phyloP scores from a whole-genome alignment of 2,329 filamentous ascomycete genomes.

The Arthrobotrys sphaeroides region DNA sequence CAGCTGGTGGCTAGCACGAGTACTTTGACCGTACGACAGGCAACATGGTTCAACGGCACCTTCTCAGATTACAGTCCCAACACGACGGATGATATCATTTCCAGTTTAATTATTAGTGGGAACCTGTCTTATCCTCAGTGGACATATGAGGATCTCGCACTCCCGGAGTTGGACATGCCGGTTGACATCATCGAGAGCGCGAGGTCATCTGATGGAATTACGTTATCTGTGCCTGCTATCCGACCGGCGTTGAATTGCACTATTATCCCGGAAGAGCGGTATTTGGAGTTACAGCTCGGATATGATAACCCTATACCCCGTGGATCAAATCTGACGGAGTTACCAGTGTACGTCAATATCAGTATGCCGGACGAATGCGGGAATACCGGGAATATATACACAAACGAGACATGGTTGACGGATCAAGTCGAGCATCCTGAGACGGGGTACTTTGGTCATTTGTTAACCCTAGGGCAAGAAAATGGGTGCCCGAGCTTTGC shows the following conservation, averaged over 20 bases:
- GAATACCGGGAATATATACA: slow-evolving; percentile 21
- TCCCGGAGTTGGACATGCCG: slow-evolving; percentile 72
- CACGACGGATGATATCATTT: slow-evolving; percentile 40
- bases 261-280: slow-evolving; percentile 74
- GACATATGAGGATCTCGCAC: slow-evolving; percentile 70
- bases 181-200: slow-evolving; percentile 72
- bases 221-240: slow-evolving; percentile 69
- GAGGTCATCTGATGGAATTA: slow-evolving; percentile 72
- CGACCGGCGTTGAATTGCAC: slow-evolving; percentile 60
- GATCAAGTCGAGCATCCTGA: slow-evolving; percentile 14
- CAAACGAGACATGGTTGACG: slow-evolving; percentile 8
- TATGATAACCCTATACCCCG: slow-evolving; percentile 66
- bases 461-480: background rate
- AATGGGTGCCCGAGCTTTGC: slow-evolving; percentile 36
- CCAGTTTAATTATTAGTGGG: slow-evolving; percentile 28
- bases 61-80: slow-evolving; percentile 26
- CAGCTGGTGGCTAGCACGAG: slow-evolving; percentile 4
- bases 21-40: slow-evolving; percentile 21
- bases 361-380: slow-evolving; percentile 39
- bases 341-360: slow-evolving; percentile 29
- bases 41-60: slow-evolving; percentile 38
- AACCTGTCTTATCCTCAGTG: slow-evolving; percentile 68
- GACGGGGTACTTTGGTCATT: slow-evolving; percentile 31
- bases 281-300: slow-evolving; percentile 73
- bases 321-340: background rate